Percentiles rank a stretch among this genome's conserved stretches.
Conservation (phyloP, 1,284 basidiomycete genomes). For the Fomitopsis schrenkii region DNA sequence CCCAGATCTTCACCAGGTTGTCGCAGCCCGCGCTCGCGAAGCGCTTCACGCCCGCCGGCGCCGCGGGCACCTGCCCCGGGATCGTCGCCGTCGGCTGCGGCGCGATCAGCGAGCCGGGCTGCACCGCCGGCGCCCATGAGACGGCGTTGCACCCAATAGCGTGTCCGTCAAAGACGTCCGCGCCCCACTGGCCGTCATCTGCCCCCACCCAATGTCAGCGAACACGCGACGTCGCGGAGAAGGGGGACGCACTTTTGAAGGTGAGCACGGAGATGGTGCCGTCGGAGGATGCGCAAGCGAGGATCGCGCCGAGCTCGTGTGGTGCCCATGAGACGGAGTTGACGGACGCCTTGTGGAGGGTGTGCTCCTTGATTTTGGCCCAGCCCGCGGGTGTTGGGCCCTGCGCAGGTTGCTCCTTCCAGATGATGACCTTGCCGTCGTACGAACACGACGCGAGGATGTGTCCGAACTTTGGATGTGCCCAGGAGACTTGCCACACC, state of each 20-base stretch:
- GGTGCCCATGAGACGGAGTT: conserved; percentile 99
- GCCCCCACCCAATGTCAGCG: conserved; percentile 3
- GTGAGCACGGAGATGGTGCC: conserved; percentile 96
- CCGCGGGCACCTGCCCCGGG: conserved; percentile 39
- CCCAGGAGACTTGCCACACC: conserved; percentile 99
- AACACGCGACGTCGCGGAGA: neutral
- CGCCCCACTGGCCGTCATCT: conserved; percentile 97
- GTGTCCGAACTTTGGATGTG: conserved; percentile 93
- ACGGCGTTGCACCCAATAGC: conserved; percentile 97
- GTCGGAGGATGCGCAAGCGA: conserved; percentile 97
- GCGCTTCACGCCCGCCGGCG: conserved; percentile 60
- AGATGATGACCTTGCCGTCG: conserved; percentile 97
- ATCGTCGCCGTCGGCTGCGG: conserved; percentile 39
- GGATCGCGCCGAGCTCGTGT: conserved; percentile 93
- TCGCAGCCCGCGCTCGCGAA: conserved; percentile 97
- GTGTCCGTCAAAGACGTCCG: conserved; percentile 94
- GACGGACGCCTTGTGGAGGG: conserved; percentile 91
- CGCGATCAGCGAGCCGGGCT: conserved; percentile 79
- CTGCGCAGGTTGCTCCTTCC: conserved; percentile 81
- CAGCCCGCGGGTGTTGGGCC: conserved; percentile 61
- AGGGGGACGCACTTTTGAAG: conserved; percentile 78
- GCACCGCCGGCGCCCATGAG: conserved; percentile 94
- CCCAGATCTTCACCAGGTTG: conserved; percentile 95
- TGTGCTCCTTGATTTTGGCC: conserved; percentile 97
- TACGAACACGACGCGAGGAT: conserved; percentile 98